Conservation (phyloP, 495 filamentous ascomycete species). For the Hypomontagnella submonticulosa region DNA sequence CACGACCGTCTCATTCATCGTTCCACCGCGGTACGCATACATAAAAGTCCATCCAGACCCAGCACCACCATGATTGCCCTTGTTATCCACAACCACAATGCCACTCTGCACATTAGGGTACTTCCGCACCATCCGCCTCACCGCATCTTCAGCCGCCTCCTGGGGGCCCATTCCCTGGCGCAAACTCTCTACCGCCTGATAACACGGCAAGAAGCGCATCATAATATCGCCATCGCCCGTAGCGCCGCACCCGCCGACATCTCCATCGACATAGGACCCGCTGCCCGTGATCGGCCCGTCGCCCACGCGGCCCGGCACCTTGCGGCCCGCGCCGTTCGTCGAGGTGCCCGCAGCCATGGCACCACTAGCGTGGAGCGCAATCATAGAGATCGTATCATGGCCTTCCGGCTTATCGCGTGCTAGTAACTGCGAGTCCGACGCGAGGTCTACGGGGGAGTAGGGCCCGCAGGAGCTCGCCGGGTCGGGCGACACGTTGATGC, state of each 20-base stretch:
- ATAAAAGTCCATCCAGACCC: constrained; percentile 61
- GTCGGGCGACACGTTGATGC: constrained; percentile 53
- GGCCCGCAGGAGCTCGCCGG: constrained; percentile 53
- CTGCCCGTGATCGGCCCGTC: constrained; percentile 61
- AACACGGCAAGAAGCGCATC: constrained; percentile 64
- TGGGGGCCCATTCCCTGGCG: constrained; percentile 55
- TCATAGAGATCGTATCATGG: constrained; percentile 63
- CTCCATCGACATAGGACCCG: constrained; percentile 61
- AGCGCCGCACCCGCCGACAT: constrained; percentile 61
- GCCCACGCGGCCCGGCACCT: constrained; percentile 60
- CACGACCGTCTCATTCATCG: constrained; percentile 55
- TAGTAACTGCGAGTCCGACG: constrained; percentile 5
- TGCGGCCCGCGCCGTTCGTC: constrained; percentile 60
- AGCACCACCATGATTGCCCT: constrained; percentile 58
- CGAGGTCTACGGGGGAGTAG: constrained; percentile 45
- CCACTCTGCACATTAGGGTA: constrained; percentile 57
- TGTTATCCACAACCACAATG: constrained; percentile 56
- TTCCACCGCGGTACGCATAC: constrained; percentile 57
- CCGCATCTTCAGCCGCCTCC: constrained; percentile 58
- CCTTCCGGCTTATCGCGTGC: constrained; percentile 15
- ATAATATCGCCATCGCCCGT: constrained; percentile 63
- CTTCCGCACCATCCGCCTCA: constrained; percentile 57
- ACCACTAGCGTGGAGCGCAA: constrained; percentile 51
- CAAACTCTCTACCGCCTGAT: constrained; percentile 61
- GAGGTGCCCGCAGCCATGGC: constrained; percentile 61